Evolutionary conservation across 805 yeast species (phyloP), one percentile per base, ranked within the genome.

Genomic region (Saturnispora sanitii): DNA sequence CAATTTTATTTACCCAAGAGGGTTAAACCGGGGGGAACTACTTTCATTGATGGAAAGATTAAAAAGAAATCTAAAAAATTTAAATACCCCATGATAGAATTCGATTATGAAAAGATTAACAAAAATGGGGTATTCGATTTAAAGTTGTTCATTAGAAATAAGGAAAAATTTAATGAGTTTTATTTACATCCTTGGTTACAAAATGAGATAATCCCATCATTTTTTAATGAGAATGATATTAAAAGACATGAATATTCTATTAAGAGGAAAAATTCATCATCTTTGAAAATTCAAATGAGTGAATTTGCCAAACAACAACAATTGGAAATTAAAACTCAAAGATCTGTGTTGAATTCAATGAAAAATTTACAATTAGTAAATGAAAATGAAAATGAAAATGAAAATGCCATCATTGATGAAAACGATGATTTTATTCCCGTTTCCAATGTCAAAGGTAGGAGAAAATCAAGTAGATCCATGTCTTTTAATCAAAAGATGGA

Each of bases 151-250:
- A 44, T 66, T 12, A 43, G 40, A 12, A 64, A 68, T 36, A 38
- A 57, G 5, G 51, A 56, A 3, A 50, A 41, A 2, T 72, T 65
- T 49, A 71, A 73, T 43, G 60, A 59, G 16, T 52, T 54, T 4
- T 72, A 70, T 43, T 57, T 73, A 44, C 62, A 58, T 48, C 62
- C 58, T 4, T 35, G 49, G 13, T 36, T 56, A 7, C 48, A 53
- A 53, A 55, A 59, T 7, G n/a, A n/a, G n/a, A 45, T 51, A 8
- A 51, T 57, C 22, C 62, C 59, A 13, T 48, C 52, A 3, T 38
- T 52, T 38, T 37, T 42, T 20, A 39, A 37, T 26, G 46, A 41
- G 22, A 47, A 48, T n/a, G 44, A 45, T 17, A 16, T 36, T 1
- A 26, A 26, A n/a, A 25, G 35, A 13, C 41, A 38, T 21, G 28